phyloP scores from a whole-genome alignment of 352 stramenopile species.

The Phytopythium sindhum region DNA sequence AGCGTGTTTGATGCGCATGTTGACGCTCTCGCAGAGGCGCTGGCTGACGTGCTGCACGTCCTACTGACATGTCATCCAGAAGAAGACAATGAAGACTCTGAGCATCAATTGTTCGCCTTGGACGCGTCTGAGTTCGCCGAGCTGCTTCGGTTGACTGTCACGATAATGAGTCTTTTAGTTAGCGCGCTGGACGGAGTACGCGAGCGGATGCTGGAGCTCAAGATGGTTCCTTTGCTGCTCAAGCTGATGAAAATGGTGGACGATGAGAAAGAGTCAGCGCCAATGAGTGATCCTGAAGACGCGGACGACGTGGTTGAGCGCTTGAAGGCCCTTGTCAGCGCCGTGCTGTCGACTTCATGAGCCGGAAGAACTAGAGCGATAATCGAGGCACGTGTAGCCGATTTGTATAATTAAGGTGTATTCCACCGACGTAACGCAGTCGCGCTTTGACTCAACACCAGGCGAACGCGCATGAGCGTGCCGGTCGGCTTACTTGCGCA shows the following conservation, averaged over 20 bases:
- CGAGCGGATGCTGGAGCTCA: constrained; percentile 17
- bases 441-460: not conserved
- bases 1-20: constrained; percentile 27
- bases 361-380: not conserved
- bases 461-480: not conserved
- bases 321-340: not conserved
- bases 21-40: constrained; percentile 6
- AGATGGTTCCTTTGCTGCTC: constrained; percentile 32
- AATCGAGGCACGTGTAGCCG: not conserved
- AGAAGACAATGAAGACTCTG: not conserved
- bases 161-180: constrained; percentile 44
- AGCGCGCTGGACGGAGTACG: constrained; percentile 31
- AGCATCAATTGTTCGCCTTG: constrained; percentile 4
- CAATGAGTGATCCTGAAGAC: not conserved
- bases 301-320: not conserved
- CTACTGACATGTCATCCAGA: not conserved
- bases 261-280: not conserved
- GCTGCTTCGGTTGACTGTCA: constrained; percentile 50
- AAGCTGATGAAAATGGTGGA: constrained; percentile 28
- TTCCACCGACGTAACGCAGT: not conserved
- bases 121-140: constrained; percentile 48
- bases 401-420: not conserved
- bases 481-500: constrained; percentile 49
- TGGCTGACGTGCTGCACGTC: constrained; percentile 24
- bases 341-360: not conserved